A percentile compares a stretch with the other conserved stretches of the same genome.
Conservation (phyloP, 768 basidiomycete genomes). For the Kwoniella mangroviensis region DNA sequence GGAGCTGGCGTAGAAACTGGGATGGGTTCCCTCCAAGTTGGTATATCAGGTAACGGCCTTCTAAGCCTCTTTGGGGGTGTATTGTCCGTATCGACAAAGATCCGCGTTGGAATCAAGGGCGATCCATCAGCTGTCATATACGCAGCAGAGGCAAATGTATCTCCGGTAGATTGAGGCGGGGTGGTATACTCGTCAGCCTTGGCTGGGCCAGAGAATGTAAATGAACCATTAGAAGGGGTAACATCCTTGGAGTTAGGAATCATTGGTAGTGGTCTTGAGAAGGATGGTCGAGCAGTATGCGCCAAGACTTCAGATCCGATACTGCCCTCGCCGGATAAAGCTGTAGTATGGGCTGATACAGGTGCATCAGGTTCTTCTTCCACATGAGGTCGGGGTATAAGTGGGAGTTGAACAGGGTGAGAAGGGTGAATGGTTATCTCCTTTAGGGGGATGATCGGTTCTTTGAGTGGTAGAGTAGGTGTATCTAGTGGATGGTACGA, state of each 20-base stretch:
- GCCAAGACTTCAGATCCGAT: background rate
- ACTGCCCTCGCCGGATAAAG: background rate
- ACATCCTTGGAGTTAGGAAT: background rate
- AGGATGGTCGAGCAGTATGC: background rate
- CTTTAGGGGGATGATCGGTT: constrained; percentile 2
- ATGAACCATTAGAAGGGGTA: background rate
- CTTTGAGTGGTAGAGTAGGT: background rate
- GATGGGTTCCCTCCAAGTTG: constrained; percentile 1
- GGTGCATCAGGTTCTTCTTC: constrained; percentile 12
- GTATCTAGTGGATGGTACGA: constrained; percentile 2
- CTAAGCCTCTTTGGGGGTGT: background rate
- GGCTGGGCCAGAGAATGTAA: constrained; percentile 5
- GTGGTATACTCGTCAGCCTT: constrained; percentile 7
- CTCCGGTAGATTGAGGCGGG: constrained; percentile 2
- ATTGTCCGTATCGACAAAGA: background rate
- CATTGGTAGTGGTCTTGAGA: background rate
- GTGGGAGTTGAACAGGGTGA: constrained; percentile 11
- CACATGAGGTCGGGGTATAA: background rate
- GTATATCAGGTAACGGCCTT: constrained; percentile 12
- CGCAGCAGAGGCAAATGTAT: constrained; percentile 14
- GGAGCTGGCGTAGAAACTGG: background rate
- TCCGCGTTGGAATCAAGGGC: constrained; percentile 8
- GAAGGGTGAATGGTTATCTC: constrained; percentile 10
- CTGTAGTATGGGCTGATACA: constrained; percentile 1
- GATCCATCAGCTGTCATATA: constrained; percentile 20